These are phyloP conservation scores for Saccharomycopsis schoenii DNA, from an alignment of 805 yeast genomes.

Conservation along the genomic window DNA sequence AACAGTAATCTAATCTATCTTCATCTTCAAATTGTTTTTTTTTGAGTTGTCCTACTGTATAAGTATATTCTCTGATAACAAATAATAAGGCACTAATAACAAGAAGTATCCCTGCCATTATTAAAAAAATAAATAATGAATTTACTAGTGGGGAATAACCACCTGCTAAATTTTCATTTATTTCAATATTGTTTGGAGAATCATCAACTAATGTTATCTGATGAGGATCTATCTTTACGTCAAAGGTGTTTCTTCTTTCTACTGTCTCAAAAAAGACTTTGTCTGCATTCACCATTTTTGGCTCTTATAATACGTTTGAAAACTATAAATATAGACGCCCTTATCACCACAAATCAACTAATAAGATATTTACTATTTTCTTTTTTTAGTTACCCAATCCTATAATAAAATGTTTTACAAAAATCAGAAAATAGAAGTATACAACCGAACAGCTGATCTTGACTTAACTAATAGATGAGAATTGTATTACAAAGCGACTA, in stretches of 20 bases:
- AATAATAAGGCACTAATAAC: constrained; percentile 21
- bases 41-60: constrained; percentile 19
- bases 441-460: too few relatives aligned
- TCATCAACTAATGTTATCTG: neutral
- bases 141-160: constrained; percentile 22
- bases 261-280: neutral
- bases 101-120: constrained; percentile 17
- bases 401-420: too few relatives aligned
- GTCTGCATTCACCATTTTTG: neutral
- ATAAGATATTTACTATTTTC: too few relatives aligned
- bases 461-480: too few relatives aligned
- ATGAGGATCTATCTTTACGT: neutral
- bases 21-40: constrained; percentile 11
- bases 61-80: constrained; percentile 24
- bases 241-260: neutral
- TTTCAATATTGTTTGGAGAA: neutral
- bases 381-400: too few relatives aligned
- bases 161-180: constrained; percentile 6
- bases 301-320: neutral
- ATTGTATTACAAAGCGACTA: too few relatives aligned
- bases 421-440: too few relatives aligned
- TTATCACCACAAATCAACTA: too few relatives aligned
- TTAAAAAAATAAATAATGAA: constrained; percentile 22
- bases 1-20: constrained; percentile 5
- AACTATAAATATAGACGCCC: neutral